A percentile compares a stretch with the other conserved stretches of the same genome.
Evolutionary conservation across 2,329 filamentous ascomycete species (phyloP).

Genomic region (Claviceps quebecensis): DNA sequence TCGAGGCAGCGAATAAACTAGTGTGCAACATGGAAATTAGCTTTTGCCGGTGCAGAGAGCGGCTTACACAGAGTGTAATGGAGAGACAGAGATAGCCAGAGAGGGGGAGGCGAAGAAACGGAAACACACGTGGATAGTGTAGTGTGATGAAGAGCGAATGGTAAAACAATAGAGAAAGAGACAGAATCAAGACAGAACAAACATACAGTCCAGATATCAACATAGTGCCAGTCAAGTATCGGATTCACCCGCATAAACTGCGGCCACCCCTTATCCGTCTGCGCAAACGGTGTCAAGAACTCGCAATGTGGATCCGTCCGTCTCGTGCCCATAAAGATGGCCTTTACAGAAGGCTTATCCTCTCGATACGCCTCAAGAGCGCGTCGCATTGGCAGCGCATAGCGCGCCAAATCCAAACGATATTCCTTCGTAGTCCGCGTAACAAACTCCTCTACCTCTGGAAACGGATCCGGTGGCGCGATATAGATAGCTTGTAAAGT

Average conservation of each 20-base stretch:
- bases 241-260: conserved; percentile 86
- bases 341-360: conserved; percentile 52
- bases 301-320: conserved; percentile 86
- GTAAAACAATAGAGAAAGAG: background rate
- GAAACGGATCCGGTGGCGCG: conserved; percentile 69
- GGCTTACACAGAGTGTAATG: too few species aligned
- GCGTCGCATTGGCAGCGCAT: conserved; percentile 64
- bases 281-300: conserved; percentile 66
- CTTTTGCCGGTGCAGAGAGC: too few species aligned
- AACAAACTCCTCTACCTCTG: conserved; percentile 78
- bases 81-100: background rate
- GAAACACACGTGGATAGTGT: too few species aligned
- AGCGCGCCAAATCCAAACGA: conserved; percentile 61
- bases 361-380: conserved; percentile 66
- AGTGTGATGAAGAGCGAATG: background rate
- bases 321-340: conserved; percentile 46
- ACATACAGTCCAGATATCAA: conserved; percentile 77
- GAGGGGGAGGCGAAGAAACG: background rate
- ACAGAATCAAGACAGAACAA: background rate
- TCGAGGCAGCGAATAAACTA: conserved; percentile 68
- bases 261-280: conserved; percentile 83
- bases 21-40: too few species aligned
- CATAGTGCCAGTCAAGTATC: conserved; percentile 94
- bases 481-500: conserved; percentile 71
- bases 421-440: conserved; percentile 50